Base-by-base conservation (phyloP, 768 basidiomycete species). In the Dioszegia hungarica region DNA sequence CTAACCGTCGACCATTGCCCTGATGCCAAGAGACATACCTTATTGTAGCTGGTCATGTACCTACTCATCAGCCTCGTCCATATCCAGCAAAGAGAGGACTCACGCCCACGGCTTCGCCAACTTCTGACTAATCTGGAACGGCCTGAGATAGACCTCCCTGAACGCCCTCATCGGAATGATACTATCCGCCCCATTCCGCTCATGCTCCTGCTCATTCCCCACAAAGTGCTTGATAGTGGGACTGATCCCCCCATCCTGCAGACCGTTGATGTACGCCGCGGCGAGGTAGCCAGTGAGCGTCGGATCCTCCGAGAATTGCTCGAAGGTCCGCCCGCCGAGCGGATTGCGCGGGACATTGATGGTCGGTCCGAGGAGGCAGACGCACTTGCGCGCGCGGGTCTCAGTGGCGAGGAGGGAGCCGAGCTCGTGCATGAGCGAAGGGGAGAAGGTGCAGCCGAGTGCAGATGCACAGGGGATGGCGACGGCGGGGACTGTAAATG, bases 281-380 rank as follows among this genome's bases (percentile, higher is more conserved):
- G 85, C 80, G 69, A 86, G 75, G 10, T 76, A 80, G 1, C 73
- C 85, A 27, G 83, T 85, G 6, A 86, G 76, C 67, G 82, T 79
- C 29, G 85, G 85, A 68, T 86, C 85, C 64, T 86, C 85, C 3
- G 83, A 83, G 72, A 85, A 87, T 1, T 83, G 85, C 72, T 87
- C 86, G 63, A 87, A 87, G 0, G 62, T 68, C 34, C 72, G 53
- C 27, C 72, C 72, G 19, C 73, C 66, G 10, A 71, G 61, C 5
- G 72, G 73, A 22, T 45, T 53, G 11, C 86, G 80, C 65, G 84
- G 85, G 28, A 86, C 86, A 66, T 87, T 88, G 74, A 85, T 84
- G 0, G 86, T 88, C 9, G 85, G 86, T 2, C 84, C 86, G 22
- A 87, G 79, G 15, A 87, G 77, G 27, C 85, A 77, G 37, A 83